Evolutionary conservation across 2,329 filamentous ascomycete genomes (phyloP).

Genomic region (Colletotrichum scovillei): DNA sequence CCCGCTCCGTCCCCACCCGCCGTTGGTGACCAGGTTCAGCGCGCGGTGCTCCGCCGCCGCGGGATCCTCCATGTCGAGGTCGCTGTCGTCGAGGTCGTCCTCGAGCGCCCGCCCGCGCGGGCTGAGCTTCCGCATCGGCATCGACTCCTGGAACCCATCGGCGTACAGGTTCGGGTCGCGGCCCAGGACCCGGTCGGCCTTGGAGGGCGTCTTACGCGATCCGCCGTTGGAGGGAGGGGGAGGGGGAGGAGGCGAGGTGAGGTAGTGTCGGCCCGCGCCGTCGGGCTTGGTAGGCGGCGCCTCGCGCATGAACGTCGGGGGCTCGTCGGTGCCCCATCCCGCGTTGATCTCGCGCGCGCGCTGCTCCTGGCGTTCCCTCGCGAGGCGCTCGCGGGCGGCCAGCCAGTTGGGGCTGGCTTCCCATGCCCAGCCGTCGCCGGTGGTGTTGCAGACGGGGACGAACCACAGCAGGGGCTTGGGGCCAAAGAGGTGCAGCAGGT

Average conservation of each 20-base stretch:
- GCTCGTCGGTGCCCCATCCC: constrained; percentile 69
- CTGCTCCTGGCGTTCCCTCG: constrained; percentile 68
- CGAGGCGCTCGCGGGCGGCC: constrained; percentile 74
- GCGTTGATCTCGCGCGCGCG: constrained; percentile 72
- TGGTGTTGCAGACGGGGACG: constrained; percentile 85
- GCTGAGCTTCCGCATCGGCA: constrained; percentile 60
- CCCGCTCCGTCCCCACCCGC: constrained; percentile 52
- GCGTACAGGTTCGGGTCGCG: constrained; percentile 67
- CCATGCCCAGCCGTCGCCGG: constrained; percentile 95
- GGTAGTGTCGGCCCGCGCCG: constrained; percentile 43
- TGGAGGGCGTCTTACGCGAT: constrained; percentile 58
- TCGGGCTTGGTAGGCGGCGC: constrained; percentile 30
- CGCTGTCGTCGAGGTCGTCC: constrained; percentile 50
- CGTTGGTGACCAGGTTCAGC: constrained; percentile 55
- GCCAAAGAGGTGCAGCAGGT: constrained; percentile 86
- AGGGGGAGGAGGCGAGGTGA: constrained; percentile 36
- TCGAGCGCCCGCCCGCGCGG: constrained; percentile 57
- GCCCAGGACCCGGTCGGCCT: constrained; percentile 69
- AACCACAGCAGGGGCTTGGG: constrained; percentile 78
- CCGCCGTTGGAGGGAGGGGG: constrained; percentile 29
- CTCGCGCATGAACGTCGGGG: constrained; percentile 37
- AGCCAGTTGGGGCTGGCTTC: constrained; percentile 85
- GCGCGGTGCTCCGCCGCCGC: constrained; percentile 55
- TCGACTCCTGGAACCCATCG: constrained; percentile 55
- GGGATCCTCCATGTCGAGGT: constrained; percentile 51